Evolutionary conservation across 2,329 filamentous ascomycete species (phyloP).

Genomic region (Aspergillus pseudoterreus): DNA sequence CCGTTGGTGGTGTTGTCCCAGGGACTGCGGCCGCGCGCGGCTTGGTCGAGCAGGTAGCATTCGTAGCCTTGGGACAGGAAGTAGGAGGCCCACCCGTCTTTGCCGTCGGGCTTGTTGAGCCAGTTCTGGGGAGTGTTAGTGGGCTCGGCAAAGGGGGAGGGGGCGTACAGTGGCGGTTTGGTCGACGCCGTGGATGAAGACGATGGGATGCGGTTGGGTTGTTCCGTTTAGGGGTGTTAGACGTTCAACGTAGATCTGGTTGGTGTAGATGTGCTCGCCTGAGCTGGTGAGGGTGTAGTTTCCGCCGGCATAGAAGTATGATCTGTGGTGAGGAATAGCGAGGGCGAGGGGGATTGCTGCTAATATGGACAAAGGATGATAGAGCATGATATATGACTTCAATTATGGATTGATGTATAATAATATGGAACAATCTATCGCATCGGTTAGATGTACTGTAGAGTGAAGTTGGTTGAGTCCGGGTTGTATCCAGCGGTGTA

Average conservation of each 20-base stretch:
- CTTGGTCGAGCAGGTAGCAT: slow-evolving; percentile 44
- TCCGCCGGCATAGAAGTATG: slow-evolving; percentile 3
- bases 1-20: slow-evolving; percentile 17
- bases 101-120: slow-evolving; percentile 48
- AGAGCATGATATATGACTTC: no score
- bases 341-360: no score
- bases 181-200: slow-evolving; percentile 29
- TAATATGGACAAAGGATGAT: no score
- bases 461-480: no score
- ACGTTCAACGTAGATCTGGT: slow-evolving; percentile 36
- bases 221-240: slow-evolving; percentile 20
- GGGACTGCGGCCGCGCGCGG: slow-evolving; percentile 34
- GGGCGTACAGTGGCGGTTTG: slow-evolving; percentile 30
- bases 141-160: background rate
- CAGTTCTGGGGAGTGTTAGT: slow-evolving; percentile 32
- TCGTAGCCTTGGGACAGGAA: slow-evolving; percentile 46
- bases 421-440: no score
- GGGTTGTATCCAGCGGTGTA: no score
- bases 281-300: slow-evolving; percentile 1
- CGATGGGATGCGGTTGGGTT: slow-evolving; percentile 25
- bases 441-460: no score
- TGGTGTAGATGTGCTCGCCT: slow-evolving; percentile 6
- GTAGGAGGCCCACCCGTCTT: slow-evolving; percentile 46
- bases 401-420: no score
- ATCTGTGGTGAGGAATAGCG: slow-evolving; percentile 1